Base-by-base conservation (phyloP, 345 rosid genomes). In the Turnera subulata region DNA sequence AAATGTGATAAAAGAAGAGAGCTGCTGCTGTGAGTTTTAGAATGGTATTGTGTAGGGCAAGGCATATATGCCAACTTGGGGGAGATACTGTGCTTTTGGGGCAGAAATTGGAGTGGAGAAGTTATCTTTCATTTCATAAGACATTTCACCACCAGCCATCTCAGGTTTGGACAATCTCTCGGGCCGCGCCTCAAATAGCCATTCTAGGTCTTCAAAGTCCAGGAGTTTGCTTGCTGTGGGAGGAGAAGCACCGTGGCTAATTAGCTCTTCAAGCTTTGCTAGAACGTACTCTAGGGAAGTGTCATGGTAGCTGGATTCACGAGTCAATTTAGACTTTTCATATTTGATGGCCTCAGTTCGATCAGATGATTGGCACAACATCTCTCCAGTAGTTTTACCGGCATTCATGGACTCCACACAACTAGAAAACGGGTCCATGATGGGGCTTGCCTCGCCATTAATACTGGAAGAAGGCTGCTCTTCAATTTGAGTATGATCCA, bases 31-130 rank as follows among this genome's bases (percentile, higher is more conserved):
- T 39, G 21, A 39, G 16, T 37, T 50, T 62, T 48, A 62, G 56
- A 61, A 66, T 40, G 58, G 63, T 9, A 47, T 10, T 13, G 69
- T 37, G 46, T 47, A 59, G 37, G 59, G 73, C 58, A 54, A 32
- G 35, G 59, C 62, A 45, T 17, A 14, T 11, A 38, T 49, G 14
- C 37, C 58, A 45, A n/a, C 63, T 11, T 59, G 55, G 21, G 54
- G 55, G 39, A 67, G 63, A 18, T 29, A 40, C 39, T 42, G 61
- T 40, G 29, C 52, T 51, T 12, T 35, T 19, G 68, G 67, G 24
- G 33, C 24, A 55, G 56, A 52, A 47, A 24, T 48, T 16, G 29
- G 33, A 32, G 1, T 18, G 21, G 8, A 18, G 1, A 23, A 40
- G 17, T 22, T 44, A 18, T 62, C 48, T n/a, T 0, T 40, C 22